Conservation (phyloP, 768 basidiomycete species). For the Panaeolus cyanescens region DNA sequence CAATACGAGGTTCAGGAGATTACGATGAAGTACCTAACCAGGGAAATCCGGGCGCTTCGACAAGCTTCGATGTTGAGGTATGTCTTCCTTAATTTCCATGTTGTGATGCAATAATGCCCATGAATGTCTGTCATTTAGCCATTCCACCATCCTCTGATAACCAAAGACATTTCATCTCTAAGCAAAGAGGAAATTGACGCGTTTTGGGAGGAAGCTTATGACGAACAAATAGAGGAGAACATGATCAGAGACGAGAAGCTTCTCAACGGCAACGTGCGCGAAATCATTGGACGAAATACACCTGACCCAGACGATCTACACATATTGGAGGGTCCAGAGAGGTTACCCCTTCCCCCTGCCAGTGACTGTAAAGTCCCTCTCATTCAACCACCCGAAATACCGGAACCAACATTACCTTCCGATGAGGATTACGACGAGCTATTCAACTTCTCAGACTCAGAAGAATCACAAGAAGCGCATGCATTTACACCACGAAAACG, state of each 20-base stretch:
- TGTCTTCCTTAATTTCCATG: neutral
- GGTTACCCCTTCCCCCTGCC: neutral
- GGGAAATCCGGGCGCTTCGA: constrained; percentile 2
- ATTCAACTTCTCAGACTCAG: neutral
- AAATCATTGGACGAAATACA: neutral
- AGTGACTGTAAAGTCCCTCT: neutral
- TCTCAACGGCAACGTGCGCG: neutral
- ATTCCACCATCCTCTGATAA: neutral
- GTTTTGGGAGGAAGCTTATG: constrained; percentile 20
- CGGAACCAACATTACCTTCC: neutral
- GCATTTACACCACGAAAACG: too few species aligned
- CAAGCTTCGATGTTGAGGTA: neutral
- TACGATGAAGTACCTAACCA: constrained; percentile 12
- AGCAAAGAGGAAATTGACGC: constrained; percentile 7
- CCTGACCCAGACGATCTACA: neutral
- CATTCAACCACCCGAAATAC: neutral
- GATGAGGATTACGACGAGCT: neutral
- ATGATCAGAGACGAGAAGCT: constrained; percentile 3
- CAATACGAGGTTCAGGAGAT: neutral
- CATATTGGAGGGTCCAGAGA: neutral
- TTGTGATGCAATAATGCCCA: too few species aligned
- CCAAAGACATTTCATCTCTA: constrained; percentile 3
- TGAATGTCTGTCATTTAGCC: neutral
- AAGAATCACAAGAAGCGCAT: neutral
- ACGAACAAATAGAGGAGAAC: constrained; percentile 9